Base-by-base conservation (phyloP, 805 yeast genomes). In the Starmerella stigmatis region DNA sequence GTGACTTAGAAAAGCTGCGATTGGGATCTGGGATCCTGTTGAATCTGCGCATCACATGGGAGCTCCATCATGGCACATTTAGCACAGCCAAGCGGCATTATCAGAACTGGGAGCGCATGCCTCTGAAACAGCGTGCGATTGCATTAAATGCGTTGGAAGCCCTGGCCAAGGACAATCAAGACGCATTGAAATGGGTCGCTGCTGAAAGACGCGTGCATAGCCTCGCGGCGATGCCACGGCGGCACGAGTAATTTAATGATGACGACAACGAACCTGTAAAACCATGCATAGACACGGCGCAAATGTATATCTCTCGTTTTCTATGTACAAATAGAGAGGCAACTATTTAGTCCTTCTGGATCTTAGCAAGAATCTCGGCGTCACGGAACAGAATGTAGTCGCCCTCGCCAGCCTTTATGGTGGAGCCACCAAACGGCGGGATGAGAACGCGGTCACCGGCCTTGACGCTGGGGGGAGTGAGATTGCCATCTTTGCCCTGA, bases 361-460 rank as follows among this genome's bases (percentile, higher is more conserved):
- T 78, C 73, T 86, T 89, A 60, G 97, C 98, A 60, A 92, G 76
- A 65, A 89, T 84, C 69, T 89, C 98, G 60, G 83, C 71, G 69
- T 92, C 97, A 65, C 95, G 82, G 77, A 83, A 86, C 60, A 88
- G 72, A 57, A 83, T 47, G 58, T 49, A 68, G 52, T 68, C 71
- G 58, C 88, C 94, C 50, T 82, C 86, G 57, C 84, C 88, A 58
- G 92, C 76, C 70, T 83, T 86, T 66, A 92, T 75, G 52, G 85
- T 69, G 55, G 86, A 78, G 47, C 98, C 98, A 50, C 98, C 98
- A 57, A 82, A 89, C 48, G 81, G 77, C 54, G 97, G 97, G 62
- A 92, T 85, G 71, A 92, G 72, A 39, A 92, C 97, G 59, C 80
- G 78, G 71, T 92, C 98, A 59, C 98, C 98, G 38, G 83, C 78